Evolutionary conservation across 495 filamentous ascomycete genomes (phyloP).

Genomic region (Lophiostoma macrostomum): DNA sequence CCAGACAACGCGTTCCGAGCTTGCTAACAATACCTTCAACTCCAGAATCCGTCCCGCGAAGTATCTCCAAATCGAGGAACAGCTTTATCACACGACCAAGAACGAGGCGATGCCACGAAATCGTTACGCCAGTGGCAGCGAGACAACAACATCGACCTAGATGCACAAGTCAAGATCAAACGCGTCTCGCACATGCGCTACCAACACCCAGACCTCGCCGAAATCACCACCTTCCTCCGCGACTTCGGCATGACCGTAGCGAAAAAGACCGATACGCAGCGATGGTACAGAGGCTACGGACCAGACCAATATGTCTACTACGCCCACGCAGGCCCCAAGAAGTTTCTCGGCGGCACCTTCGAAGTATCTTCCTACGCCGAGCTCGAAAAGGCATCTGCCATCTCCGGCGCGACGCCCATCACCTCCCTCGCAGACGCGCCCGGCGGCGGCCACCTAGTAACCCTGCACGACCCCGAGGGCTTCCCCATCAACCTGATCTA

Average conservation of each 20-base stretch:
- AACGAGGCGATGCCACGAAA: constrained; percentile 37
- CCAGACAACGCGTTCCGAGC: neutral
- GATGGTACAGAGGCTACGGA: constrained; percentile 43
- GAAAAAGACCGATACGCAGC: constrained; percentile 35
- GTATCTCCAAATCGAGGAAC: constrained; percentile 42
- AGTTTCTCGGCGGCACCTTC: constrained; percentile 42
- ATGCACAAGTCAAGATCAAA: constrained; percentile 43
- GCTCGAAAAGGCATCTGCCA: constrained; percentile 35
- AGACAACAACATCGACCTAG: constrained; percentile 38
- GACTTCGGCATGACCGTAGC: constrained; percentile 43
- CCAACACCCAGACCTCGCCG: constrained; percentile 48
- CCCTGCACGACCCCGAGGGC: constrained; percentile 57
- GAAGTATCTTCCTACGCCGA: constrained; percentile 39
- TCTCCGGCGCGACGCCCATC: constrained; percentile 48
- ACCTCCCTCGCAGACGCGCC: constrained; percentile 53
- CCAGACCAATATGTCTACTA: constrained; percentile 43
- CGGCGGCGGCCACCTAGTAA: constrained; percentile 57
- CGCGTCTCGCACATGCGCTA: constrained; percentile 51
- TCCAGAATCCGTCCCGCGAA: constrained; percentile 28
- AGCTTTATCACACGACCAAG: constrained; percentile 42
- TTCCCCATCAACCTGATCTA: constrained; percentile 59
- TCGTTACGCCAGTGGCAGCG: constrained; percentile 43
- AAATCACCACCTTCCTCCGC: constrained; percentile 46
- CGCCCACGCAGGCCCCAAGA: constrained; percentile 40
- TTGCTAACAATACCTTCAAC: neutral